Evolutionary conservation across 345 rosid species (phyloP).

Genomic region (Aegle marmelos): DNA sequence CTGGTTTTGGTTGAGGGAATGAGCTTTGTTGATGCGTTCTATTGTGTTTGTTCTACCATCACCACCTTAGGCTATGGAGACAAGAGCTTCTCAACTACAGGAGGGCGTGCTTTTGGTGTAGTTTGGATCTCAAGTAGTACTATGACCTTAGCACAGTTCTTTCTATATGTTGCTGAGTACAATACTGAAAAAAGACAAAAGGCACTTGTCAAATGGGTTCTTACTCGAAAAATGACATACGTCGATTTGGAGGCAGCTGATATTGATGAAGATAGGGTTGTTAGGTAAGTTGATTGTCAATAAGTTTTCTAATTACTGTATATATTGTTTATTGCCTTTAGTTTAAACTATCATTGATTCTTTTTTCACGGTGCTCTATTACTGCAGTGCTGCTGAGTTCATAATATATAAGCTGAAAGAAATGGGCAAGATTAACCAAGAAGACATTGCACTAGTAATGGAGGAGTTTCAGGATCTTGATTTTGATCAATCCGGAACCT

Average conservation of each 20-base stretch:
- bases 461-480: constrained; percentile 76
- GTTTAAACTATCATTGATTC: neutral
- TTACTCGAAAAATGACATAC: constrained; percentile 50
- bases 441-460: constrained; percentile 53
- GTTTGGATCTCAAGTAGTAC: constrained; percentile 71
- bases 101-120: constrained; percentile 66
- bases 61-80: constrained; percentile 92
- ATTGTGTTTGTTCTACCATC: constrained; percentile 79
- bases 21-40: constrained; percentile 54
- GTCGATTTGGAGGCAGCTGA: constrained; percentile 86
- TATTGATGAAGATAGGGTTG: constrained; percentile 64
- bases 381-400: constrained; percentile 61
- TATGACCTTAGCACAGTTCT: constrained; percentile 62
- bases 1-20: constrained; percentile 43
- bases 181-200: constrained; percentile 59
- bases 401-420: constrained; percentile 76
- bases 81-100: constrained; percentile 51
- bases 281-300: constrained; percentile 49
- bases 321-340: neutral
- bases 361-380: neutral
- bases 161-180: constrained; percentile 61
- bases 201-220: constrained; percentile 68
- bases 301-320: neutral
- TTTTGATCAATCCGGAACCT: constrained; percentile 54
- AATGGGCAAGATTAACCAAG: constrained; percentile 80